Base-by-base conservation (phyloP, 1,284 basidiomycete genomes). In the Hymenochaete sp. region DNA sequence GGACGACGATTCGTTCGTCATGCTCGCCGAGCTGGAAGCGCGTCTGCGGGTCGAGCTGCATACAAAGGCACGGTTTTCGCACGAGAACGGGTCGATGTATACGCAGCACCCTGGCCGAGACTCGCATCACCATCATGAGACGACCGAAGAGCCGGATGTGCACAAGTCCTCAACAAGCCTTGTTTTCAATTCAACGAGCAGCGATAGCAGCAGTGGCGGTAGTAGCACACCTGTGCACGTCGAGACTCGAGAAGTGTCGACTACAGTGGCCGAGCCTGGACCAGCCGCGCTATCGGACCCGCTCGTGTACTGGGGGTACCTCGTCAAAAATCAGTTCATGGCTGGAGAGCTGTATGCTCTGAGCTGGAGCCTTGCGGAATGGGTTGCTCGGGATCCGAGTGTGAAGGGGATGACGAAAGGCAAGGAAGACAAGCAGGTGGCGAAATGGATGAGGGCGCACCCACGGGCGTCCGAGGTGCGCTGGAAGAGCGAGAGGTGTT, bases 301-400 rank as follows among this genome's bases (percentile, higher is more conserved):
- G 1, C 66, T 91, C 52, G 79, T 93, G 14, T 93, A 92, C 63
- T 97, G 92, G 91, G 93, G 93, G 3, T 96, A 98, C 62, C 79
- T 97, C 27, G 87, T 98, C 38, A 92, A 91, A 53, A 89, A 93
- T 58, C 71, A 71, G 45, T 98, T 98, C 67, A 98, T 98, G 93
- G 95, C 81, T 3, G 95, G 95, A 18, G 93, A 98, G 63, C 67
- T 92, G 49, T 98, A 98, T 62, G 93, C 82, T 7, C 68, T 98
- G 22, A 93, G 89, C 42, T 88, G 82, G 72, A 85, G 85, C 59
- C 70, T 98, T 45, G 90, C 93, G n/a, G 72, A 86, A 51, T 98
- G 89, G 79, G 72, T 93, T 10, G 80, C 91, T 19, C 77, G 73
- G 27, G 86, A 91, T 47, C 71, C 80, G 6, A 66, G 67, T 6